These are phyloP conservation scores for Aureobasidium sp. DNA, from an alignment of 2,329 filamentous ascomycete species.

Conservation along the genomic window DNA sequence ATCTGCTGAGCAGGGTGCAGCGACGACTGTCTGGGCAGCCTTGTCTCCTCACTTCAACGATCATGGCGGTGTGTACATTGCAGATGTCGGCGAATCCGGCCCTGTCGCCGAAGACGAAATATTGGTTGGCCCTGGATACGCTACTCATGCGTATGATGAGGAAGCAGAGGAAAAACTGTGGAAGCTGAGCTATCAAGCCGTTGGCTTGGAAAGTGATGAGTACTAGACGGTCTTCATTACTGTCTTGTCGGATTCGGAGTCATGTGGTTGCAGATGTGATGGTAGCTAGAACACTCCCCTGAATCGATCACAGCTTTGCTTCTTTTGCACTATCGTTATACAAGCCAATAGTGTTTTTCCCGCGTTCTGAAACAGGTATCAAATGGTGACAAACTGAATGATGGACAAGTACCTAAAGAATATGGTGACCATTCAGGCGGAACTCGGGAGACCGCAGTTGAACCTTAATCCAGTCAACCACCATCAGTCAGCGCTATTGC, in stretches of 20 bases:
- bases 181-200: conserved; percentile 25
- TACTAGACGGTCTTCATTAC: background rate
- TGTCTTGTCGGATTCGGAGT: too few species aligned
- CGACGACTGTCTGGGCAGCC: conserved; percentile 41
- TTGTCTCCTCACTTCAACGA: conserved; percentile 37
- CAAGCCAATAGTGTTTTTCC: too few species aligned
- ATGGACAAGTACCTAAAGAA: background rate
- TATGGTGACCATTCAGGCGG: background rate
- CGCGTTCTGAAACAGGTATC: too few species aligned
- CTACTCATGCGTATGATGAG: background rate
- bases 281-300: too few species aligned
- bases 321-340: too few species aligned
- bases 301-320: too few species aligned
- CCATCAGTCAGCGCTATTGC: background rate
- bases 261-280: too few species aligned
- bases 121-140: background rate
- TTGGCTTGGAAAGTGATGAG: conserved; percentile 19
- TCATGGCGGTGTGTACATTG: conserved; percentile 40
- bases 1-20: conserved; percentile 25
- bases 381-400: background rate
- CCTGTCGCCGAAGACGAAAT: conserved; percentile 22
- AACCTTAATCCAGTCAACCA: background rate
- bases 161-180: background rate
- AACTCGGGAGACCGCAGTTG: background rate
- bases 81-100: conserved; percentile 32